These are phyloP conservation scores for Botryotinia convoluta DNA, from an alignment of 2,329 filamentous ascomycete species.

Conservation along the genomic window DNA sequence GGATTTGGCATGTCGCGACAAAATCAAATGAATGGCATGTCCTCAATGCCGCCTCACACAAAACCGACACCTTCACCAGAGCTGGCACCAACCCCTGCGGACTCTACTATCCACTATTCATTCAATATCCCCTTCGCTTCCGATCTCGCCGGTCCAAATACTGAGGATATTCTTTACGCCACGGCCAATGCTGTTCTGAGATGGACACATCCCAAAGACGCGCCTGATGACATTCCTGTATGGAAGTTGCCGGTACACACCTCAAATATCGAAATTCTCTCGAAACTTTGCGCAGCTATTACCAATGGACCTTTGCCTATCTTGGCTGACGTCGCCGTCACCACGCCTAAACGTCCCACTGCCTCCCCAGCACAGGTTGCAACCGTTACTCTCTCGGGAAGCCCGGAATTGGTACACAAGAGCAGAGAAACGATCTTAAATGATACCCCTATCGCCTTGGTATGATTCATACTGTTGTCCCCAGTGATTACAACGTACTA, in stretches of 20 bases:
- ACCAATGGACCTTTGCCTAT: constrained; percentile 68
- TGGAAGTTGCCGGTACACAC: constrained; percentile 90
- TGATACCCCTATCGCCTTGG: constrained; percentile 87
- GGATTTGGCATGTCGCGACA: constrained; percentile 62
- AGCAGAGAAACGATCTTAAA: constrained; percentile 87
- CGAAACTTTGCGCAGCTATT: constrained; percentile 77
- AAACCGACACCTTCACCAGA: constrained; percentile 55
- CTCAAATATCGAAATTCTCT: constrained; percentile 77
- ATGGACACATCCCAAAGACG: constrained; percentile 91
- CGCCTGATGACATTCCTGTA: constrained; percentile 77
- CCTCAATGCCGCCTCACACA: constrained; percentile 51
- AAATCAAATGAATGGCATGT: constrained; percentile 40
- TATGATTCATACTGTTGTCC: constrained; percentile 48
- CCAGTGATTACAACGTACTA: constrained; percentile 30
- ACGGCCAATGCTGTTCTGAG: constrained; percentile 81
- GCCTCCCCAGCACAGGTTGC: constrained; percentile 57
- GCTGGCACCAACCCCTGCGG: constrained; percentile 67
- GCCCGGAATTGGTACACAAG: constrained; percentile 83
- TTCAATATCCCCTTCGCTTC: constrained; percentile 98
- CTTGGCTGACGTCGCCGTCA: constrained; percentile 80
- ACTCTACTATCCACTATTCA: constrained; percentile 82
- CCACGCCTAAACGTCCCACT: constrained; percentile 70
- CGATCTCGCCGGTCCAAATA: constrained; percentile 86
- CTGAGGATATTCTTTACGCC: constrained; percentile 91
- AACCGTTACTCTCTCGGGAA: constrained; percentile 87